Conservation (phyloP, 495 filamentous ascomycete genomes). For the Talaromyces stipitatus region DNA sequence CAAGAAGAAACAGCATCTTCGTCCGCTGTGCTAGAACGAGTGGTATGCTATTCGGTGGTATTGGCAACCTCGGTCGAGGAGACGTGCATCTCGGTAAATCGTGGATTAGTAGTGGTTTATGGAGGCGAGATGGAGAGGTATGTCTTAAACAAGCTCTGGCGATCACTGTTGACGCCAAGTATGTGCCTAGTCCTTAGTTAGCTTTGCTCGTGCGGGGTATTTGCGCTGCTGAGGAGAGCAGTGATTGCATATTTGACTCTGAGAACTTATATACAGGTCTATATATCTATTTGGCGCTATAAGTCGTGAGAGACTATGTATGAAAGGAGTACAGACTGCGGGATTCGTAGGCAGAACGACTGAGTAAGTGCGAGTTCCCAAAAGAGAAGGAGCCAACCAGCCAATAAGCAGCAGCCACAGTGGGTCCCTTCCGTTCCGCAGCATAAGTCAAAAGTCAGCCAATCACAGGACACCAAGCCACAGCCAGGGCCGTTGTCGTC, state of each 20-base stretch:
- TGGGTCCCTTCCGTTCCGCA: not conserved
- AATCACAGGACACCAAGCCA: not conserved
- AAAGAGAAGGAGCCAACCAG: not conserved
- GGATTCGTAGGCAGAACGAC: too few relatives aligned
- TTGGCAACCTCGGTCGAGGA: not conserved
- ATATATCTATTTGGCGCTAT: too few relatives aligned
- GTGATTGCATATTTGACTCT: not conserved
- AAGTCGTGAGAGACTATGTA: too few relatives aligned
- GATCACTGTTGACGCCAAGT: not conserved
- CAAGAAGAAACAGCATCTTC: conserved; percentile 1
- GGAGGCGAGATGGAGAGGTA: not conserved
- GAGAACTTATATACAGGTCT: too few relatives aligned
- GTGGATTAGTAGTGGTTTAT: not conserved
- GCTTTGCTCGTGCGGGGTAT: not conserved
- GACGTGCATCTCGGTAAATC: not conserved
- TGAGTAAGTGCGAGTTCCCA: too few relatives aligned
- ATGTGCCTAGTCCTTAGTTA: not conserved
- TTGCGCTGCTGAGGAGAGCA: not conserved
- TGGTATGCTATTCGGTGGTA: not conserved
- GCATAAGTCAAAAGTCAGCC: not conserved
- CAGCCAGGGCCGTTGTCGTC: not conserved
- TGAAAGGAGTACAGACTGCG: too few relatives aligned
- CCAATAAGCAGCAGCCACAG: not conserved
- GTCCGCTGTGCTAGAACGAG: not conserved
- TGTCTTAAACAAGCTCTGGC: not conserved